These are phyloP conservation scores for Arctium minus DNA, from an alignment of 129 eudicot genomes.

Conservation along the genomic window DNA sequence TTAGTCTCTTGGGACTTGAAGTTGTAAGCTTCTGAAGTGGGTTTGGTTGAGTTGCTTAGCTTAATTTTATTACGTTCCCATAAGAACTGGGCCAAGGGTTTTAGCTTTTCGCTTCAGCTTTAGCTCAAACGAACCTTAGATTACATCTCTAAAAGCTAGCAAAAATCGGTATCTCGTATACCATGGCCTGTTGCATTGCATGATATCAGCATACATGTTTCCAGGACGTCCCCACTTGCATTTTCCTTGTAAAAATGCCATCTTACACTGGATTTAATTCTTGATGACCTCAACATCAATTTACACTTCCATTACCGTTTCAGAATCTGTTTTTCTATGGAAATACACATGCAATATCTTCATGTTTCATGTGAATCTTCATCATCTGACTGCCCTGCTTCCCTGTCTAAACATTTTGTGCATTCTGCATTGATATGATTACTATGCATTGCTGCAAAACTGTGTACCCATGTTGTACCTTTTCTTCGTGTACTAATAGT, in stretches of 20 bases:
- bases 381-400: constrained; percentile 11
- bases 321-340: constrained; percentile 3
- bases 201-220: not conserved
- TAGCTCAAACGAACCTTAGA: not conserved
- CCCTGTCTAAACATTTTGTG: not conserved
- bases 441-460: not conserved
- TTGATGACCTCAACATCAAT: not conserved
- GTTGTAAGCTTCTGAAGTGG: not conserved
- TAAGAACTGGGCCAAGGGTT: not conserved
- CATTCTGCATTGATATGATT: not conserved
- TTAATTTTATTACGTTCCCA: not conserved
- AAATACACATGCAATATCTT: not conserved
- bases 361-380: not conserved
- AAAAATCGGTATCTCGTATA: no score
- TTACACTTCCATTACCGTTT: not conserved
- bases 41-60: not conserved
- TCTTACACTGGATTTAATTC: not conserved
- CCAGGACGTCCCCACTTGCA: not conserved
- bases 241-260: not conserved
- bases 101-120: not conserved
- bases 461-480: not conserved
- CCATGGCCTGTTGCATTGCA: not conserved
- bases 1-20: not conserved
- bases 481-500: not conserved
- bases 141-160: not conserved